These are phyloP conservation scores for Eimeria falciformis DNA, from an alignment of 169 alveolate genomes.

Conservation along the genomic window DNA sequence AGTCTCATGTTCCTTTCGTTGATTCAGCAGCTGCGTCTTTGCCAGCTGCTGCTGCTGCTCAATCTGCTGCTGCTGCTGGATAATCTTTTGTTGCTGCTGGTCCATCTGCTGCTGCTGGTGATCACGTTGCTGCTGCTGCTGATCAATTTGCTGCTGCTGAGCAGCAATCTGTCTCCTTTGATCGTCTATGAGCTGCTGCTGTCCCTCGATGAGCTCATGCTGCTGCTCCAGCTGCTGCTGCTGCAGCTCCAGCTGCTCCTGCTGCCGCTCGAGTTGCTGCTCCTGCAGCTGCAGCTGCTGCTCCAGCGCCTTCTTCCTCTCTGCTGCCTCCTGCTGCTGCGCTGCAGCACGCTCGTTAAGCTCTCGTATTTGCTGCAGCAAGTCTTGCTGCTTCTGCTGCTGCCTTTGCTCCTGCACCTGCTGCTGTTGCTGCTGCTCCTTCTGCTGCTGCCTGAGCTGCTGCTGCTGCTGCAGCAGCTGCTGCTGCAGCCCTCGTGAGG, in stretches of 20 bases:
- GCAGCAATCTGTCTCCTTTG: not conserved
- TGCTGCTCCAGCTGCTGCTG: conserved; percentile 50
- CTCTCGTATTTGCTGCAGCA: conserved; percentile 9
- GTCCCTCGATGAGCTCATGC: conserved; percentile 38
- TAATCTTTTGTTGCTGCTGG: not conserved
- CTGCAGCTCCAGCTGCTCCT: conserved; percentile 18
- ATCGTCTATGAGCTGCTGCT: conserved; percentile 46
- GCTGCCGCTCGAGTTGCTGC: conserved; percentile 28
- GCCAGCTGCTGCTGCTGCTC: conserved; percentile 53
- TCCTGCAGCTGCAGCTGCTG: conserved; percentile 6
- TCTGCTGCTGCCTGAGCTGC: conserved; percentile 20
- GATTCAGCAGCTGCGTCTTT: conserved; percentile 20
- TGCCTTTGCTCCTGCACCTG: conserved; percentile 29
- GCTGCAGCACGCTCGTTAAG: conserved; percentile 27
- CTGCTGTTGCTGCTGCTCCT: conserved; percentile 44
- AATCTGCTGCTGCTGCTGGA: not conserved
- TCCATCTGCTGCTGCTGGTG: conserved; percentile 30
- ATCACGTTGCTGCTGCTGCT: conserved; percentile 54
- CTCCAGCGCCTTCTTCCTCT: conserved; percentile 31
- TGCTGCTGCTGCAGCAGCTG: conserved; percentile 49
- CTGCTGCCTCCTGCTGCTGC: conserved; percentile 48
- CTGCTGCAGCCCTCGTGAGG: conserved; percentile 35
- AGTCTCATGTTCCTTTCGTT: not conserved
- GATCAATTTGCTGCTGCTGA: conserved; percentile 27
- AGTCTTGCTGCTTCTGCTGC: conserved; percentile 23